Percentiles rank a stretch among this genome's conserved stretches.
These are phyloP conservation scores for Fusarium anguioides DNA, from an alignment of 2,329 filamentous ascomycete species.

Conservation along the genomic window DNA sequence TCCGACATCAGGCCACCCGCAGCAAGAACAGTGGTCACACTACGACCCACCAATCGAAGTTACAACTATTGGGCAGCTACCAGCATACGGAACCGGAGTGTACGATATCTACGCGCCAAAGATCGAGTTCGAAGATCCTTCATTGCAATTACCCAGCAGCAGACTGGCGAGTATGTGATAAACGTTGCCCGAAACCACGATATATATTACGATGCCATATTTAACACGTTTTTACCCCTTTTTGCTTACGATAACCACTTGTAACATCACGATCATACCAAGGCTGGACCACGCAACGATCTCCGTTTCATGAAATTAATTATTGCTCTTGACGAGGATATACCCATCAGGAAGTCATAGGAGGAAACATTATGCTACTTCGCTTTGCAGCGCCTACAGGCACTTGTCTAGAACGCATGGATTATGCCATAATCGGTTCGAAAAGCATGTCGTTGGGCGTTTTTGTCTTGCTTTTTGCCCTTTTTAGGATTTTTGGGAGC, in stretches of 20 bases:
- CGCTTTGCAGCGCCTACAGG: constrained; percentile 9
- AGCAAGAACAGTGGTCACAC: constrained; percentile 65
- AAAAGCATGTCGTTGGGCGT: constrained; percentile 32
- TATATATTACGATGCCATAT: constrained; percentile 30
- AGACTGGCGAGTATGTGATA: constrained; percentile 66
- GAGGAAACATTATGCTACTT: constrained; percentile 33
- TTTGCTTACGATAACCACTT: constrained; percentile 30
- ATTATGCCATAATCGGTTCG: constrained; percentile 21
- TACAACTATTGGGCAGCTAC: constrained; percentile 63
- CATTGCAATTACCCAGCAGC: constrained; percentile 69
- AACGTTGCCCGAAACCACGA: not conserved
- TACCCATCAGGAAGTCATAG: constrained; percentile 48
- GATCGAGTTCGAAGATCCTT: constrained; percentile 67
- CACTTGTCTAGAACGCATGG: constrained; percentile 25
- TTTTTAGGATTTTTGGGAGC: not conserved
- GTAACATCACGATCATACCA: constrained; percentile 43
- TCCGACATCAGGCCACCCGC: constrained; percentile 54
- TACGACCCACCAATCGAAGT: constrained; percentile 70
- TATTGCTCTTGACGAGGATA: constrained; percentile 44
- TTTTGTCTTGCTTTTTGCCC: constrained; percentile 6
- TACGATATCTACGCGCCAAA: constrained; percentile 67
- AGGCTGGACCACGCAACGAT: constrained; percentile 40
- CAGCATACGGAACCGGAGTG: constrained; percentile 61
- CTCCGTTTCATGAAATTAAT: constrained; percentile 34
- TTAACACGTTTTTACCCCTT: constrained; percentile 14